phyloP scores from a whole-genome alignment of 345 rosid species.

The Excoecaria agallocha region DNA sequence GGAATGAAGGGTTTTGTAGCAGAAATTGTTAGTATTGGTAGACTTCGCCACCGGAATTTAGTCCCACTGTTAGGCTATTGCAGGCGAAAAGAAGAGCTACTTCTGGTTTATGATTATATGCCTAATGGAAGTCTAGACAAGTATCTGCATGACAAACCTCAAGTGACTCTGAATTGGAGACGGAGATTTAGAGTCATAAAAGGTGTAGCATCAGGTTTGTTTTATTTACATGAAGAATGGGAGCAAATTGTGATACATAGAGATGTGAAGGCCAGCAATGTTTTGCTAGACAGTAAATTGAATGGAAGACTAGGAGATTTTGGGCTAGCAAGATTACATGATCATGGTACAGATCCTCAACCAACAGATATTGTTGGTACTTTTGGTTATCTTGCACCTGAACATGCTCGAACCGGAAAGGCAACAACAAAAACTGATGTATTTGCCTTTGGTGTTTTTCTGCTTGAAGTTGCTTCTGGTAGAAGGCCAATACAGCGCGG shows the following conservation, averaged over 20 bases:
- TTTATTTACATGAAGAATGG: background rate
- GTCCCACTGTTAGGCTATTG: background rate
- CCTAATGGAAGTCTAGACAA: conserved; percentile 1
- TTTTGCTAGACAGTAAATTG: background rate
- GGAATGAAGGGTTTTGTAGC: background rate
- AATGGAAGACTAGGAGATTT: conserved; percentile 5
- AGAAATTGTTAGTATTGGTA: background rate
- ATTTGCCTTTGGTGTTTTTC: background rate
- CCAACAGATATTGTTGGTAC: background rate
- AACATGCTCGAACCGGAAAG: background rate
- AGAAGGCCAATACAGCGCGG: background rate
- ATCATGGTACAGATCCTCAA: background rate
- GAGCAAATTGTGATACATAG: background rate
- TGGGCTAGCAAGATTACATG: background rate
- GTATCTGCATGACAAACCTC: background rate
- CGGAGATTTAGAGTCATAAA: background rate
- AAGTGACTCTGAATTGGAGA: background rate
- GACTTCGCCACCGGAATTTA: background rate
- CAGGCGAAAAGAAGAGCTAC: background rate
- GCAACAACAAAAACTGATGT: background rate
- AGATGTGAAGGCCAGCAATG: background rate
- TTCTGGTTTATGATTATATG: conserved; percentile 4
- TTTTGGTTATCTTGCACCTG: background rate
- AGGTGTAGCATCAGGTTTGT: background rate
- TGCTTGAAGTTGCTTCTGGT: conserved; percentile 5